Evolutionary conservation across 2,329 filamentous ascomycete species (phyloP), one percentile per base, ranked within the genome.

Genomic region (Aspergillus ochraceus): DNA sequence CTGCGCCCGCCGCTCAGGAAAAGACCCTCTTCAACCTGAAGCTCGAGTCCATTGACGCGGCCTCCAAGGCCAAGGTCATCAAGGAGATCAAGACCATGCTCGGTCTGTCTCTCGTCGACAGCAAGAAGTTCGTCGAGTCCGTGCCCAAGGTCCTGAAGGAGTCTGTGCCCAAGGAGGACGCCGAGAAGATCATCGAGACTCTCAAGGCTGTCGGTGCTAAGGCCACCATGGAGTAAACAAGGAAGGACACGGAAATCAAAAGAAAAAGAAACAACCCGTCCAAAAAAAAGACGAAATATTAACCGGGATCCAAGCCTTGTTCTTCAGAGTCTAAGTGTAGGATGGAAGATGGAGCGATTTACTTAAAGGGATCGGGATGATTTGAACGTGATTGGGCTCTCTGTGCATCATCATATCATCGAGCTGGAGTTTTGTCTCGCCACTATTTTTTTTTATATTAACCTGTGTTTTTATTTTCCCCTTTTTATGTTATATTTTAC

Each of bases 81-180:
- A 99, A 99, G 87, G 95, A 99, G 84, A 86, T 99, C 83, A 99
- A 99, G 88, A 88, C 87, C 73, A 85, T 99, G 87, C 83, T 99
- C 62, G 95, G 95, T 49, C 81, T 99, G 75, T 96, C 91, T 77
- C 85, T 99, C 82, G 96, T 99, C 69, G 95, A 99, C 80, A 96
- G 91, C 82, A 99, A 99, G 90, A 99, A 99, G 84, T 99, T 99
- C 74, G 95, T 99, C 67, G 95, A 99, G 85, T 92, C 91, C 75
- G 93, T 91, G 69, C 95, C 95, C 66, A 99, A 99, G 89, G 83
- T 91, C 79, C 91, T 99, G 91, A 98, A 98, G 88, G 95, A 99
- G 82, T 93, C 90, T 54, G 92, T 99, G 68, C 90, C 94, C 65
- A 99, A 99, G 87, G 95, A 99, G 74, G 96, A 99, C 78, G 92